phyloP scores from a whole-genome alignment of 2,329 filamentous ascomycete species.

The Didymella exigua region DNA sequence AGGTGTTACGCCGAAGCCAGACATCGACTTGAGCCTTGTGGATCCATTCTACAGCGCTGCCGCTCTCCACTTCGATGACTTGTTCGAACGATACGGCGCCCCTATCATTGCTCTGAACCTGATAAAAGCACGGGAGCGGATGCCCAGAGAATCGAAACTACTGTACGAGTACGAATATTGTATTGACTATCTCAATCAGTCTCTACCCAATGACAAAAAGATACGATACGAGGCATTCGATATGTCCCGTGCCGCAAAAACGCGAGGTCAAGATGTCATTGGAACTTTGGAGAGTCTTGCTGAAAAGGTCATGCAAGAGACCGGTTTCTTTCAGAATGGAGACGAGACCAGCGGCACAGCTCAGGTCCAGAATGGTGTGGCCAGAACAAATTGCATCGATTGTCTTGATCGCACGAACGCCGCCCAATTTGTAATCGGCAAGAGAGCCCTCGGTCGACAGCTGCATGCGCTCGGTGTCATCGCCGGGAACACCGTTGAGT shows the following conservation, averaged over 20 bases:
- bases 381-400: slow-evolving; percentile 96
- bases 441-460: slow-evolving; percentile 89
- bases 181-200: slow-evolving; percentile 92
- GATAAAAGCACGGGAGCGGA: slow-evolving; percentile 83
- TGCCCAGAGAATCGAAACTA: slow-evolving; percentile 88
- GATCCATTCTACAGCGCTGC: slow-evolving; percentile 96
- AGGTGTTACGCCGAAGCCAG: slow-evolving; percentile 93
- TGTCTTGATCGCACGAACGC: slow-evolving; percentile 97
- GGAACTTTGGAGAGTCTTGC: slow-evolving; percentile 87
- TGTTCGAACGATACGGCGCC: slow-evolving; percentile 91
- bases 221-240: slow-evolving; percentile 97
- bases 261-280: slow-evolving; percentile 90
- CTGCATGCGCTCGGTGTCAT: slow-evolving; percentile 90
- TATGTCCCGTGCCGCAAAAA: slow-evolving; percentile 95
- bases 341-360: slow-evolving; percentile 69
- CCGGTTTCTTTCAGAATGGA: slow-evolving; percentile 95
- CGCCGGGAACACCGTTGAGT: slow-evolving; percentile 77
- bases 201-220: slow-evolving; percentile 79
- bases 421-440: slow-evolving; percentile 96
- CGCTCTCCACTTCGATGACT: slow-evolving; percentile 90
- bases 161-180: slow-evolving; percentile 85
- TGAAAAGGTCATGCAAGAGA: slow-evolving; percentile 81
- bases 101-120: slow-evolving; percentile 92
- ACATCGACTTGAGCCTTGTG: slow-evolving; percentile 92
- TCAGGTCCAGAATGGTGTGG: slow-evolving; percentile 86